phyloP scores from a whole-genome alignment of 2,329 filamentous ascomycete genomes.

The Thielaviopsis euricoi region DNA sequence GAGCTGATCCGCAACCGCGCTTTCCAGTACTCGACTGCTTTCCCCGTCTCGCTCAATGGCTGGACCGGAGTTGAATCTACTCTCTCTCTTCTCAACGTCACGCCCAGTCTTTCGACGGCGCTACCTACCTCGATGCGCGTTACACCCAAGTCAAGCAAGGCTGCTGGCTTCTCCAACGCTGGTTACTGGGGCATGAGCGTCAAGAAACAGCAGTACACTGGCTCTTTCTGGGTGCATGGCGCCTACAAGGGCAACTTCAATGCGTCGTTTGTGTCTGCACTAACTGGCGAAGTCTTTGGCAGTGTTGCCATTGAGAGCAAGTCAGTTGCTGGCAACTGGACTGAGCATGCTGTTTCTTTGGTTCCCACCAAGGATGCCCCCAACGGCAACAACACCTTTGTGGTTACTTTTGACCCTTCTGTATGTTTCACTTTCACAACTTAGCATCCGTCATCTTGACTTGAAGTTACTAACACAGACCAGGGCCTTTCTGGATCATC shows the following conservation, averaged over 20 bases:
- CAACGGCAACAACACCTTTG: constrained; percentile 39
- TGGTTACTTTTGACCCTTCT: constrained; percentile 32
- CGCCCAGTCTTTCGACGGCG: constrained; percentile 32
- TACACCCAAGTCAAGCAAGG: constrained; percentile 18
- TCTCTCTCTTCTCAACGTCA: constrained; percentile 29
- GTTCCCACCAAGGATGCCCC: constrained; percentile 29
- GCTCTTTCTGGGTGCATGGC: constrained; percentile 37
- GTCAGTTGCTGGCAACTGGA: constrained; percentile 27
- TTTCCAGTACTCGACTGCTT: constrained; percentile 38
- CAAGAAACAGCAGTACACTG: constrained; percentile 28
- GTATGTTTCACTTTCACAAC: constrained; percentile 14
- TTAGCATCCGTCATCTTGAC: not conserved
- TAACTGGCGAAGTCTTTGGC: constrained; percentile 29
- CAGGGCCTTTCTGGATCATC: constrained; percentile 23
- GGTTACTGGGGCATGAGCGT: constrained; percentile 43
- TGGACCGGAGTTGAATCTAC: constrained; percentile 29
- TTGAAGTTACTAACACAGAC: not conserved
- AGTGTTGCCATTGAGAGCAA: constrained; percentile 29
- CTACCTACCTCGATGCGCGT: constrained; percentile 36
- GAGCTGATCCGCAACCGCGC: constrained; percentile 55
- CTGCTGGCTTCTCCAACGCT: constrained; percentile 32
- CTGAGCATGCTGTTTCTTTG: constrained; percentile 32
- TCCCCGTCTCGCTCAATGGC: constrained; percentile 26
- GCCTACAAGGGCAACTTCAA: constrained; percentile 30
- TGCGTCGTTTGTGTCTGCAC: constrained; percentile 28